Evolutionary conservation across 1,284 basidiomycete species (phyloP), one percentile per base, ranked within the genome.

Genomic region (Albatrellus sp.): DNA sequence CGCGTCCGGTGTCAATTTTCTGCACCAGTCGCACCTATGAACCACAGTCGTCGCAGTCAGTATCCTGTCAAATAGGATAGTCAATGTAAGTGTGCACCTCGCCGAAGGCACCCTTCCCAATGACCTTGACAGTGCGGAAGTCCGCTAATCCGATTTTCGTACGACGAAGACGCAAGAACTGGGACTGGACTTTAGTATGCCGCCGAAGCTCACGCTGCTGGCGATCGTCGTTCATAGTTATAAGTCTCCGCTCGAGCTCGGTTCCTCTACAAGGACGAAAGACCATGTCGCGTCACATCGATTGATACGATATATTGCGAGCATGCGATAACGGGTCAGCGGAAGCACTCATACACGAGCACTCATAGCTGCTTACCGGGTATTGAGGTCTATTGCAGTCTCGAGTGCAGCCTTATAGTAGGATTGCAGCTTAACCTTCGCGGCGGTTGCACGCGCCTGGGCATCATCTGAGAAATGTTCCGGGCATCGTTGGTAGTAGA

Each of bases 51-150:
- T 24, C 24, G 24, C 24, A 24, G 43, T 52, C 43, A 51, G 49
- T 8, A 37, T 7, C 13, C 10, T n/a, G 3, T 9, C 35, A n/a
- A 16, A 16, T 16, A 37, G 14, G 13, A 37, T 5, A 10, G 35
- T 2, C 13, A 11, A 7, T 7, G 24, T 7, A 7, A 3, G 7
- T 14, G 14, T 37, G 35, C 35, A 37, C 88, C 73, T 98, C 94
- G 59, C 94, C 94, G 59, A 98, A 98, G 12, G 94, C 96, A 55
- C 94, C 96, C 68, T 98, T 97, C 30, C 96, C 96, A 57, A 98
- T 98, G 49, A 98, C 93, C 64, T 98, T 98, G 59, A 98, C 86
- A 2, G 96, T 98, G 52, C 82, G 73, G 73, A 98, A 98, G 68
- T 98, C 91, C 49, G 80, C 76, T 45, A 93, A 65, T 13, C 90